phyloP scores from a whole-genome alignment of 1,139 yeast species.

The Blastobotrys illinoisensis region DNA sequence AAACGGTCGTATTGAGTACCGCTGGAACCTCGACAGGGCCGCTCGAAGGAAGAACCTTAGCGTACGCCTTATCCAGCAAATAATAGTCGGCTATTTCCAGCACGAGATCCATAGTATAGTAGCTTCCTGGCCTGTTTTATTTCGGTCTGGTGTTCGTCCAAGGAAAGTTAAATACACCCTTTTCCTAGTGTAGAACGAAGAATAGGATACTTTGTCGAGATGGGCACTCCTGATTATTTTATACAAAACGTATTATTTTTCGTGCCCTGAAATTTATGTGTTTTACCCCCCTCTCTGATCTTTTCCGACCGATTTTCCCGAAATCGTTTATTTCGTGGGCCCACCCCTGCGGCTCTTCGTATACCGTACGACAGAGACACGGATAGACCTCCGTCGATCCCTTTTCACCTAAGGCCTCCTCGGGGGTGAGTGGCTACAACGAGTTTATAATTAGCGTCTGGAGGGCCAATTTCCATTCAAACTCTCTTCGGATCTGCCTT shows the following conservation, averaged over 20 bases:
- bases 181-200: neutral
- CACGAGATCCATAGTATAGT: slow-evolving; percentile 70
- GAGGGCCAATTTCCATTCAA: neutral
- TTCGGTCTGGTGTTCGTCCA: neutral
- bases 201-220: neutral
- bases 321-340: neutral
- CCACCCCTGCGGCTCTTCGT: neutral
- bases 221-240: neutral
- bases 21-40: neutral
- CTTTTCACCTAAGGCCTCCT: neutral
- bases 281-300: neutral
- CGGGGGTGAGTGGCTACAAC: no score
- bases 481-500: neutral
- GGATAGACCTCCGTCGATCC: neutral
- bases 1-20: neutral
- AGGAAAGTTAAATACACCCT: neutral
- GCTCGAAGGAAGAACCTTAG: slow-evolving; percentile 46
- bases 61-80: slow-evolving; percentile 66
- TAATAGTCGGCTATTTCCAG: slow-evolving; percentile 72
- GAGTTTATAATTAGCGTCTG: neutral
- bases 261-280: neutral
- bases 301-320: neutral
- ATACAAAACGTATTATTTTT: neutral
- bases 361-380: neutral
- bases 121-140: neutral